phyloP scores from a whole-genome alignment of 768 basidiomycete genomes.

The Xerocomus potaroensis region DNA sequence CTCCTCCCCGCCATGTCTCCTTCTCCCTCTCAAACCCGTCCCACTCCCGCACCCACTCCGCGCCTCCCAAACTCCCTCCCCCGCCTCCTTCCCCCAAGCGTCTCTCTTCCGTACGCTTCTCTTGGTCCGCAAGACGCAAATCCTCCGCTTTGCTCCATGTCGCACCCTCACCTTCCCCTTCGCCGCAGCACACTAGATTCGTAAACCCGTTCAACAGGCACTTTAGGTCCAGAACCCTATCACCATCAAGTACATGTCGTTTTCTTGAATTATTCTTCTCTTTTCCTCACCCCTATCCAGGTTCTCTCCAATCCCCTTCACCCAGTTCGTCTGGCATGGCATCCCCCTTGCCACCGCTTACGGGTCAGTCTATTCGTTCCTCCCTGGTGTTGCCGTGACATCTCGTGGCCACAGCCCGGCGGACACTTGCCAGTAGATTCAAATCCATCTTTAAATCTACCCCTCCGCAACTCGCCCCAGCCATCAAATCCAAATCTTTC shows the following conservation, averaged over 20 bases:
- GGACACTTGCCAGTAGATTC: constrained; percentile 14
- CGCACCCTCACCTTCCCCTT: neutral
- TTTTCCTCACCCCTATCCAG: constrained; percentile 3
- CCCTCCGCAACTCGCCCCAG: neutral
- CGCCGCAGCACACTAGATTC: neutral
- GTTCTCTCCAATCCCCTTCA: neutral
- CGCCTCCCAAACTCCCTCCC: neutral
- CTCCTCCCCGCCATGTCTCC: too few relatives aligned
- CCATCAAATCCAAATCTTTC: constrained; percentile 3
- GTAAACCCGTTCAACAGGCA: neutral
- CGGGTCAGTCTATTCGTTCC: neutral
- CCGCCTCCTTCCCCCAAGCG: neutral
- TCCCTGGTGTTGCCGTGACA: neutral
- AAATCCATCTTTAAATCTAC: constrained; percentile 22
- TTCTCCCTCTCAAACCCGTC: too few relatives aligned
- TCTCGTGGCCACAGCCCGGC: constrained; percentile 2
- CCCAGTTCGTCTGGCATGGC: neutral
- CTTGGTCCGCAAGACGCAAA: neutral
- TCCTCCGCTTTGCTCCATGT: neutral
- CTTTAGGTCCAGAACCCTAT: neutral
- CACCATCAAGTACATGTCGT: neutral
- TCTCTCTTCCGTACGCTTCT: constrained; percentile 1
- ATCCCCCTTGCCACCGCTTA: neutral
- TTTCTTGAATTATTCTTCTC: neutral
- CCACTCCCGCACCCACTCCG: too few relatives aligned